Base-by-base conservation (phyloP, 83 land plant species). In the Thuja plicata region DNA sequence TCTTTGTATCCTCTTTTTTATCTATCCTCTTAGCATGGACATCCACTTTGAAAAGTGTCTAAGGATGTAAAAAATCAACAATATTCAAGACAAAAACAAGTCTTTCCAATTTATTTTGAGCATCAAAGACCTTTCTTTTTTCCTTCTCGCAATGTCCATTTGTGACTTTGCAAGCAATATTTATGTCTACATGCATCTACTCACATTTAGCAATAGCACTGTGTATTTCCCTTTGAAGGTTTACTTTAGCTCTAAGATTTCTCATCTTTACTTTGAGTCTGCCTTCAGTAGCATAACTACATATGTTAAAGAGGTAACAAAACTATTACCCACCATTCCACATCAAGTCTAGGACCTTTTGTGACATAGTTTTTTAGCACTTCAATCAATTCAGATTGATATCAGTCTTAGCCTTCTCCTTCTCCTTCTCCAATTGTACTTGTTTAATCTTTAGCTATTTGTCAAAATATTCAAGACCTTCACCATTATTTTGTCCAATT, bases 161-260 rank as follows among this genome's bases (percentile, higher is more conserved):
- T 85, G 99, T 99, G 40, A n/a, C n/a, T n/a, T n/a, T n/a, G n/a
- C n/a, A n/a, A n/a, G n/a, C n/a, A n/a, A n/a, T n/a, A n/a, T n/a
- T 98, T 87, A 98, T 92, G 82, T 98, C 99, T 34, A 95, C 92
- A 76, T 98, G 99, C 32, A 99, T 99, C 89, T 96, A 99, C 87
- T 98, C 99, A 85, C 99, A 94, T 85, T 98, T 99, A 77, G 97
- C 98, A 87, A 97, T 99, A 85, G 99, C 99, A 91, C 91, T 93
- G 12, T 99, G 94, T 37, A 98, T 93, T 88, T 98, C 99, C 94
- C 91, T 96, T 85, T 98, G 99, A 50, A 98, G 93, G 70, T 99
- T 98, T 32, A 98, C 99, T 90, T 97, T 99, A 24, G 99, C 92
- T 32, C 97, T 98, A 40, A 98, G 90, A 90, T 98, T 98, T 91